Conservation (phyloP, 148 eudicot species). For the Hydrangea macrophylla region DNA sequence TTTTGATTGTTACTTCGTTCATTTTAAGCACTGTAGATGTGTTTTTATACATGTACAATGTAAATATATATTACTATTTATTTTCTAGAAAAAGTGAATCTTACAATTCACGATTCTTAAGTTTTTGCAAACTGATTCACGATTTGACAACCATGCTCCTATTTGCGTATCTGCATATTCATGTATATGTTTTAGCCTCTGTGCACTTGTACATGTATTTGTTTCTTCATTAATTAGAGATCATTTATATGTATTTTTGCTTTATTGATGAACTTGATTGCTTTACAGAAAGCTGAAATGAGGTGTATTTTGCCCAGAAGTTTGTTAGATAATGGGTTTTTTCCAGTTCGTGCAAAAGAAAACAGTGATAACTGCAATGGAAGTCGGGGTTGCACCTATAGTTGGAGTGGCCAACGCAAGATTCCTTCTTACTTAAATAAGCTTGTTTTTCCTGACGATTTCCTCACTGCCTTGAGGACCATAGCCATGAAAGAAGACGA, state of each 20-base stretch:
- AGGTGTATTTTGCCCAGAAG: constrained; percentile 77
- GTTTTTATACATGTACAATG: too few relatives aligned
- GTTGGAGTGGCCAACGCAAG: constrained; percentile 91
- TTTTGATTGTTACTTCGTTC: too few relatives aligned
- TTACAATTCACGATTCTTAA: too few relatives aligned
- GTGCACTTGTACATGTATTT: neutral
- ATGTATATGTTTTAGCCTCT: neutral
- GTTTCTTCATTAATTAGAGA: neutral
- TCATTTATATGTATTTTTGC: constrained; percentile 6
- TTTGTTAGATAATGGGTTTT: constrained; percentile 70
- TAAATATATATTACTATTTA: too few relatives aligned
- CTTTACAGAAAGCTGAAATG: constrained; percentile 72
- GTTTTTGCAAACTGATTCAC: too few relatives aligned
- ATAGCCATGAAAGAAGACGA: constrained; percentile 80
- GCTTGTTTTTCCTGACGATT: constrained; percentile 82
- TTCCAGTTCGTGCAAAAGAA: constrained; percentile 35
- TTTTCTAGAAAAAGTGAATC: too few relatives aligned
- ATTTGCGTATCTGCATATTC: neutral
- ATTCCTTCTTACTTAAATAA: constrained; percentile 66
- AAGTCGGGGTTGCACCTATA: constrained; percentile 36
- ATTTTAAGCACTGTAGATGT: too few relatives aligned
- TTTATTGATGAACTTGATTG: constrained; percentile 10
- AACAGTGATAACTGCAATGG: constrained; percentile 18
- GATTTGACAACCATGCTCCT: too few relatives aligned
- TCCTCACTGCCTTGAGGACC: constrained; percentile 77